phyloP scores from a whole-genome alignment of 2,329 filamentous ascomycete species.

The Gnomoniopsis sp. region DNA sequence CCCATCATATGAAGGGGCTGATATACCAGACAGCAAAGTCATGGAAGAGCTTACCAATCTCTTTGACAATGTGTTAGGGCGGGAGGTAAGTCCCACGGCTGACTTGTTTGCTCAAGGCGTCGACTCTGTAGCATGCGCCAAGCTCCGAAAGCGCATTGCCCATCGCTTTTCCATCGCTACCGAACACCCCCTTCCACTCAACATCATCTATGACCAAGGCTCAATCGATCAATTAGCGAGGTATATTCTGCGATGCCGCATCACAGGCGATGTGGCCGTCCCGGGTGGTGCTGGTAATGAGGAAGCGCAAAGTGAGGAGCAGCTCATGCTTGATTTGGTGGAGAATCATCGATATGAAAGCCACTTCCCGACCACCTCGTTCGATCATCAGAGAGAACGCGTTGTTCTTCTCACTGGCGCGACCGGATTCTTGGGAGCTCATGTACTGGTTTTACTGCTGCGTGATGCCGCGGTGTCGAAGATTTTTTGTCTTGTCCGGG shows the following conservation, averaged over 20 bases:
- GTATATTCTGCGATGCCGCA: slow-evolving; percentile 21
- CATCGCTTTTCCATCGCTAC: slow-evolving; percentile 20
- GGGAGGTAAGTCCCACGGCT: slow-evolving; percentile 30
- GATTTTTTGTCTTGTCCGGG: slow-evolving; percentile 57
- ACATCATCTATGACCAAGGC: slow-evolving; percentile 58
- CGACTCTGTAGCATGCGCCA: slow-evolving; percentile 57
- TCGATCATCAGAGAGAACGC: slow-evolving; percentile 9
- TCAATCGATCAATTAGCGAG: slow-evolving; percentile 36
- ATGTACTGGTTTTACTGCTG: slow-evolving; percentile 45
- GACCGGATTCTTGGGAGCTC: slow-evolving; percentile 39
- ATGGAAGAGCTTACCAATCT: slow-evolving; percentile 27
- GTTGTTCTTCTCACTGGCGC: slow-evolving; percentile 26
- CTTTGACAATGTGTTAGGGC: slow-evolving; percentile 30
- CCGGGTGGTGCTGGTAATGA: background rate
- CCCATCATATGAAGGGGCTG: background rate
- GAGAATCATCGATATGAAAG: slow-evolving; percentile 26
- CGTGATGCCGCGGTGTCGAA: slow-evolving; percentile 32
- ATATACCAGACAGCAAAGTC: slow-evolving; percentile 33
- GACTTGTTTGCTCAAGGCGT: slow-evolving; percentile 58
- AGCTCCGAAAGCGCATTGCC: slow-evolving; percentile 39
- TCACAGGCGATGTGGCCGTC: slow-evolving; percentile 1
- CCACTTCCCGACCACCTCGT: background rate
- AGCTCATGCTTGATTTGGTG: slow-evolving; percentile 26
- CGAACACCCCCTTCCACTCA: slow-evolving; percentile 42
- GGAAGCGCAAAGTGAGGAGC: slow-evolving; percentile 14